phyloP scores from a whole-genome alignment of 257 asterid species.

The Asclepias syriaca region DNA sequence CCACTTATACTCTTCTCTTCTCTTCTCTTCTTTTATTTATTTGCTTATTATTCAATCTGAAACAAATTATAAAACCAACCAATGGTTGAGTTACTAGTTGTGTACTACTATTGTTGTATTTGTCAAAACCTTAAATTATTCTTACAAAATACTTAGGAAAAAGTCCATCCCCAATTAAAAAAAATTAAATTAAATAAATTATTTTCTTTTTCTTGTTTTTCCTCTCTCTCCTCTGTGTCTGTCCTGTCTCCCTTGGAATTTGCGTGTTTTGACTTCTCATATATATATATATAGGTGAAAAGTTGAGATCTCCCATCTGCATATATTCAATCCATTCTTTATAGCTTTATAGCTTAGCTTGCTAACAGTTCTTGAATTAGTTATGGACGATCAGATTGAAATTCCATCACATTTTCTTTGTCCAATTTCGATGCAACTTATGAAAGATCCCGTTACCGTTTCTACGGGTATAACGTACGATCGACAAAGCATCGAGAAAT shows the following conservation, averaged over 20 bases:
- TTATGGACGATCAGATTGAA: constrained; percentile 27
- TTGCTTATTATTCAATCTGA: no score
- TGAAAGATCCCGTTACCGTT: constrained; percentile 71
- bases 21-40: no score
- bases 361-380: no score
- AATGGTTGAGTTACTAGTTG: no score
- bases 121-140: neutral
- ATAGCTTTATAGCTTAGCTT: no score
- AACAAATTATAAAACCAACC: no score
- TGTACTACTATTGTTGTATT: neutral
- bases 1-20: no score
- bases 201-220: neutral
- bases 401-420: constrained; percentile 62
- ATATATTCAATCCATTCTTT: neutral
- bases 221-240: neutral
- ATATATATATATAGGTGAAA: neutral
- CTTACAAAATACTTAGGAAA: neutral
- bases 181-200: neutral
- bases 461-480: constrained; percentile 79
- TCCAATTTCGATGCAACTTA: constrained; percentile 76
- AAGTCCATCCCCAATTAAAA: neutral
- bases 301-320: neutral
- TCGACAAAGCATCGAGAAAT: constrained; percentile 56
- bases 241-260: constrained; percentile 20
- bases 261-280: constrained; percentile 29